Evolutionary conservation across 2,329 filamentous ascomycete species (phyloP).

Genomic region (Cercospora brassicicola): DNA sequence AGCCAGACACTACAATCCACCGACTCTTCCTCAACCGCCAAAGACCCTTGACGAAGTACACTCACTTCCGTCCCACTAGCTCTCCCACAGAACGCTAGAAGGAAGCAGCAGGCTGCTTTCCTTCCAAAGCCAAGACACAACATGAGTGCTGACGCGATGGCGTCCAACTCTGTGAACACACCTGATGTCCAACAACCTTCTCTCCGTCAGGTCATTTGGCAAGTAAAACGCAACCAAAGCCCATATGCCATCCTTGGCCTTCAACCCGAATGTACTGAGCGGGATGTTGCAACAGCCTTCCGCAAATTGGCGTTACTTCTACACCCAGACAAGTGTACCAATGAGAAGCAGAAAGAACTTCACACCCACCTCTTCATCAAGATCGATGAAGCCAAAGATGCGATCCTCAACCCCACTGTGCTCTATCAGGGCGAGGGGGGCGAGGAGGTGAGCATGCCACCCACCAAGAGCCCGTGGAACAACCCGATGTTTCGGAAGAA

Average conservation of each 20-base stretch:
- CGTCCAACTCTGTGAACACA: background rate
- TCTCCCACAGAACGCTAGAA: background rate
- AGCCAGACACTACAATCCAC: background rate
- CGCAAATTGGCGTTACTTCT: background rate
- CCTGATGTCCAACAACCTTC: background rate
- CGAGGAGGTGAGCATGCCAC: background rate
- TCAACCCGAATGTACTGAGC: background rate
- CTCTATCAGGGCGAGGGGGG: background rate
- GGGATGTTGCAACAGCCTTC: background rate
- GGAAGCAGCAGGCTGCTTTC: background rate
- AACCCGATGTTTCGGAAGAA: background rate
- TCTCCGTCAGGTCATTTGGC: background rate
- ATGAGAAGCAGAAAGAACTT: background rate
- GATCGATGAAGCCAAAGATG: background rate
- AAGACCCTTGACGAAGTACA: background rate
- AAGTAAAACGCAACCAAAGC: background rate
- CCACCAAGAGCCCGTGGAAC: background rate
- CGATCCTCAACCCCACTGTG: background rate
- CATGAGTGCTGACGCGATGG: background rate
- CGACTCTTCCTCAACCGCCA: background rate
- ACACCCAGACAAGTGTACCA: background rate
- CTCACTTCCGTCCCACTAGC: background rate
- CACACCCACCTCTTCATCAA: background rate
- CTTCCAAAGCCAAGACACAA: background rate
- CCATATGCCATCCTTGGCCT: background rate